Evolutionary conservation across 1,139 yeast genomes (phyloP), one percentile per base, ranked within the genome.

Genomic region (Nakaseomyces delphensis): DNA sequence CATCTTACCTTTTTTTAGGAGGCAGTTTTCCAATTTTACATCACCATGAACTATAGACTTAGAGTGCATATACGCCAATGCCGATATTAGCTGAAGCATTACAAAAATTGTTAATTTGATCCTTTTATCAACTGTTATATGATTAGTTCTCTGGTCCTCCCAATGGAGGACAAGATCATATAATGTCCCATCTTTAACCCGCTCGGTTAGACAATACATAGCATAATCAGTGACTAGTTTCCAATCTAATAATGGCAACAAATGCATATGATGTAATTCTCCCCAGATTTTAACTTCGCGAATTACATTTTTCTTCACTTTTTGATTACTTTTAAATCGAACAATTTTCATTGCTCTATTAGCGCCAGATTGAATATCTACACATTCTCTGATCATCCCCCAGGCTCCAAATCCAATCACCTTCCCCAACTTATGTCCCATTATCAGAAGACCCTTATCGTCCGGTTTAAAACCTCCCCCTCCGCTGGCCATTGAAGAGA

Each of bases 331-430:
- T 39, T 70, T 68, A 16, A 73, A 67, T 46, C 75, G 73, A 25
- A 87, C 87, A 37, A 87, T 79, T 59, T 87, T 87, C 54, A 86
- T 78, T 0, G 96, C 96, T 49, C 74, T 71, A 0, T 71, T 63
- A 5, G 65, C 64, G 1, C 79, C 79, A 39, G 65, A 55, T 56
- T 59, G 44, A 16, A 60, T 61, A 45, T 63, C 60, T 29, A 56
- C 58, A 48, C 93, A 85, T 59, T 83, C 93, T 47, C 95, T 68
- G n/a, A 89, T 83, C 27, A 83, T 75, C 3, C 95, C 94, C 83
- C 93, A 87, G 0, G 96, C 95, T 8, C 97, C 97, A 57, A 76
- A 77, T 0, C 96, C 96, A 49, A 87, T 79, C n/a, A 82, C 74
- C 51, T 77, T 78, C 0, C 95, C 95, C 33, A 83, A 57, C 33